Conservation (phyloP, 495 filamentous ascomycete species). For the Glonium stellatum region DNA sequence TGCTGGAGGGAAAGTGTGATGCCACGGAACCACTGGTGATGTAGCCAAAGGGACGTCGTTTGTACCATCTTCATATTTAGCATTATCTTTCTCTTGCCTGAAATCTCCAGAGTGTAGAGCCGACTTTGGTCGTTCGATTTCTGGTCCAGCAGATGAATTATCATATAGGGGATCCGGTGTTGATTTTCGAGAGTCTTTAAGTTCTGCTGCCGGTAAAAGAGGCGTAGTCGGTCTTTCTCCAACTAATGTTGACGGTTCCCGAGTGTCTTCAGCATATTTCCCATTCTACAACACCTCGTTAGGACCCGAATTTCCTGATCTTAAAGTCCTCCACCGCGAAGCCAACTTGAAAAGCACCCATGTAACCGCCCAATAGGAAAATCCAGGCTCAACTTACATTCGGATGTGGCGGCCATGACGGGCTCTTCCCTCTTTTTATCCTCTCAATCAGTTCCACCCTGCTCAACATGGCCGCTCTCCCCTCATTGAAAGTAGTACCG, state of each 20-base stretch:
- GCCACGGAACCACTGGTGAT: slow-evolving; percentile 37
- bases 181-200: slow-evolving; percentile 12
- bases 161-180: slow-evolving; percentile 28
- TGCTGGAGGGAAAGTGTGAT: slow-evolving; percentile 31
- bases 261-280: slow-evolving; percentile 1
- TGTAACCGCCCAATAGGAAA: not conserved
- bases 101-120: slow-evolving; percentile 89
- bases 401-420: slow-evolving; percentile 62
- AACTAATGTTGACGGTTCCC: slow-evolving; percentile 12
- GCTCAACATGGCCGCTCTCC: slow-evolving; percentile 20
- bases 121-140: slow-evolving; percentile 77
- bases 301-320: not conserved
- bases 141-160: slow-evolving; percentile 40
- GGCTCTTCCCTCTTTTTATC: slow-evolving; percentile 72
- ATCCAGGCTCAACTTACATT: slow-evolving; percentile 46
- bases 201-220: slow-evolving; percentile 27
- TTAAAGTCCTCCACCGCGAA: slow-evolving; percentile 1
- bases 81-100: slow-evolving; percentile 37
- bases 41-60: slow-evolving; percentile 25
- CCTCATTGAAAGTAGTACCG: slow-evolving; percentile 2
- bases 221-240: slow-evolving; percentile 24
- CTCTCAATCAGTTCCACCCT: slow-evolving; percentile 76
- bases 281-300: slow-evolving; percentile 10
- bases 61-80: not conserved
- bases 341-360: not conserved